A percentile compares a stretch with the other conserved stretches of the same genome.
phyloP scores from a whole-genome alignment of 768 basidiomycete species.

The Piloderma croceum region DNA sequence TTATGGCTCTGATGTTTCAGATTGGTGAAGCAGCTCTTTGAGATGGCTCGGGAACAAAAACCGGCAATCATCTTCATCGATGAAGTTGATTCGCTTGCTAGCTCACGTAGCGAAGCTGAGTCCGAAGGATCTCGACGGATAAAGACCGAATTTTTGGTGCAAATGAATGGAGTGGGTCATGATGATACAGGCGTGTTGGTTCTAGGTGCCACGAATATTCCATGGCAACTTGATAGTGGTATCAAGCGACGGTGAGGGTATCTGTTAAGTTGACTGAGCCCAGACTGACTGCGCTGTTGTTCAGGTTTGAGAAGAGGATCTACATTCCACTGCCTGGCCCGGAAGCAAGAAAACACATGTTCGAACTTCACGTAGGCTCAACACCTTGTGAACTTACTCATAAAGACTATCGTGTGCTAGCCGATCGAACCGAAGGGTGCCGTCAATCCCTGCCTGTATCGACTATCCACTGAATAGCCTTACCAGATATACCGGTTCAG shows the following conservation, averaged over 20 bases:
- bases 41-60: conserved; percentile 92
- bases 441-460: conserved; percentile 15
- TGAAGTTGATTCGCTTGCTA: conserved; percentile 94
- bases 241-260: conserved; percentile 82
- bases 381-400: conserved; percentile 81
- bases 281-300: not conserved
- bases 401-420: conserved; percentile 77
- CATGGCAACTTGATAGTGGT: conserved; percentile 95
- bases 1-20: conserved; percentile 33
- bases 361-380: conserved; percentile 90
- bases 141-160: conserved; percentile 96
- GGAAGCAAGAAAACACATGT: conserved; percentile 91
- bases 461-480: not conserved
- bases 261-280: not conserved
- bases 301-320: conserved; percentile 93
- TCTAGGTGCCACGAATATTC: conserved; percentile 96
- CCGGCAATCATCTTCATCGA: conserved; percentile 99
- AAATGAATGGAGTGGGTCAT: conserved; percentile 98
- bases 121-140: conserved; percentile 95
- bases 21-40: conserved; percentile 92
- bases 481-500: conserved; percentile 80
- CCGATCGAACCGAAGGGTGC: conserved; percentile 81
- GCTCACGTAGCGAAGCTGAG: conserved; percentile 93
- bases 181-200: conserved; percentile 96
- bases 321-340: conserved; percentile 95